These are phyloP conservation scores for Cryomyces antarcticus DNA, from an alignment of 495 filamentous ascomycete genomes.

Conservation along the genomic window DNA sequence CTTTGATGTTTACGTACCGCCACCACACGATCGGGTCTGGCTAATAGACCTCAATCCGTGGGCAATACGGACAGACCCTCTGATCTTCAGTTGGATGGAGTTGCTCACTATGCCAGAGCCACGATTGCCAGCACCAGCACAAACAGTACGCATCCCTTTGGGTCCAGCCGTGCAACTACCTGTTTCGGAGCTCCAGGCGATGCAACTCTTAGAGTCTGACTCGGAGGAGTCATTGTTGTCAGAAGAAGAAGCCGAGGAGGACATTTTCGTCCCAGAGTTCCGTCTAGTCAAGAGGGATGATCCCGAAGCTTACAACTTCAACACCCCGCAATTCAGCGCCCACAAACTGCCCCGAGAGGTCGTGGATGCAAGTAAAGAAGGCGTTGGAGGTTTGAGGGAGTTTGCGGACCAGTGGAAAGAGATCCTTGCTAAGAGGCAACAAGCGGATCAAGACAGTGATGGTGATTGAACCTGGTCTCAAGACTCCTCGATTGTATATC, in stretches of 20 bases:
- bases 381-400: constrained; percentile 56
- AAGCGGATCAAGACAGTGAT: constrained; percentile 25
- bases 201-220: constrained; percentile 3
- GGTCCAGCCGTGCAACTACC: too few relatives aligned
- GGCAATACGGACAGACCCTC: constrained; percentile 70
- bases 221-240: constrained; percentile 19
- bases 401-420: constrained; percentile 77
- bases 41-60: constrained; percentile 92
- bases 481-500: too few relatives aligned
- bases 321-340: constrained; percentile 72
- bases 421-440: constrained; percentile 38
- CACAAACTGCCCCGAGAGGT: constrained; percentile 91
- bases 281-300: constrained; percentile 65
- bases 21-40: constrained; percentile 55
- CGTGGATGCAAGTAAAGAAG: constrained; percentile 68
- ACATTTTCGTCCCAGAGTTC: constrained; percentile 54
- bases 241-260: constrained; percentile 26
- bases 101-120: constrained; percentile 50
- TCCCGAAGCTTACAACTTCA: constrained; percentile 71
- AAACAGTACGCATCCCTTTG: too few relatives aligned
- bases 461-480: constrained; percentile 12
- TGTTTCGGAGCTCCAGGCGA: too few relatives aligned
- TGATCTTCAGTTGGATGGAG: constrained; percentile 84
- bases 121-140: background rate
- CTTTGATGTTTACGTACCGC: constrained; percentile 82